Conservation (phyloP, 108 stramenopile genomes). For the Cyclostephanos invisitatus region DNA sequence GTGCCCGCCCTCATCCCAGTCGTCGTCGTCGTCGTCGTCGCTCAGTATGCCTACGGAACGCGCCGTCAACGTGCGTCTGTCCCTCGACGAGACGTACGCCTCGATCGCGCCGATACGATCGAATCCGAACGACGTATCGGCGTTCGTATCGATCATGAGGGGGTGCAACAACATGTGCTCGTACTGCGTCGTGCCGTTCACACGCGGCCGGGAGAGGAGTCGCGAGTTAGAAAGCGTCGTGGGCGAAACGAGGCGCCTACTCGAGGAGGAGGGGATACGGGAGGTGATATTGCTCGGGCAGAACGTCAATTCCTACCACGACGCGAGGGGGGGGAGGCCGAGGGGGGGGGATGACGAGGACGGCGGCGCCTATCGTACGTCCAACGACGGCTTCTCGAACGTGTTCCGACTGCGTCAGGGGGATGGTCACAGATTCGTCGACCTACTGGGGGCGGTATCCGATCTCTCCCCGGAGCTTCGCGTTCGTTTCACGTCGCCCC, state of each 20-base stretch:
- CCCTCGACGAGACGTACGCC: slow-evolving; percentile 96
- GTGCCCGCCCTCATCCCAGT: too few relatives aligned
- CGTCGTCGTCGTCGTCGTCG: neutral
- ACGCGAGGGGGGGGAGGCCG: slow-evolving; percentile 53
- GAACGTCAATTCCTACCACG: slow-evolving; percentile 99
- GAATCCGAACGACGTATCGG: slow-evolving; percentile 59
- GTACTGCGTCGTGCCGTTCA: slow-evolving; percentile 99
- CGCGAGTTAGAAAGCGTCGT: slow-evolving; percentile 89
- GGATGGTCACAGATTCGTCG: slow-evolving; percentile 92
- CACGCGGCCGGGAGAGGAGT: slow-evolving; percentile 91
- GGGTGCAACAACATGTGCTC: slow-evolving; percentile 98
- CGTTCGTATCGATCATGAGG: slow-evolving; percentile 95
- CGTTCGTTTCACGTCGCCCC: slow-evolving; percentile 97
- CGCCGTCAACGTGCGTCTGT: slow-evolving; percentile 90
- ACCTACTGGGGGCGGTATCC: slow-evolving; percentile 87
- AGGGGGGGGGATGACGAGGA: neutral
- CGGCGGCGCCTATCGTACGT: slow-evolving; percentile 57
- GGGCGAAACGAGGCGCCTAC: slow-evolving; percentile 73
- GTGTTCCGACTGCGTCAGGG: slow-evolving; percentile 73
- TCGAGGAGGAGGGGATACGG: slow-evolving; percentile 82
- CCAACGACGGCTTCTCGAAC: slow-evolving; percentile 86
- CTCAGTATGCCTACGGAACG: slow-evolving; percentile 30
- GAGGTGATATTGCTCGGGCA: slow-evolving; percentile 96
- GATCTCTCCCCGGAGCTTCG: slow-evolving; percentile 90
- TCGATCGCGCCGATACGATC: slow-evolving; percentile 91